Conservation (phyloP, 331 rosid genomes). For the Rosa hybrid region DNA sequence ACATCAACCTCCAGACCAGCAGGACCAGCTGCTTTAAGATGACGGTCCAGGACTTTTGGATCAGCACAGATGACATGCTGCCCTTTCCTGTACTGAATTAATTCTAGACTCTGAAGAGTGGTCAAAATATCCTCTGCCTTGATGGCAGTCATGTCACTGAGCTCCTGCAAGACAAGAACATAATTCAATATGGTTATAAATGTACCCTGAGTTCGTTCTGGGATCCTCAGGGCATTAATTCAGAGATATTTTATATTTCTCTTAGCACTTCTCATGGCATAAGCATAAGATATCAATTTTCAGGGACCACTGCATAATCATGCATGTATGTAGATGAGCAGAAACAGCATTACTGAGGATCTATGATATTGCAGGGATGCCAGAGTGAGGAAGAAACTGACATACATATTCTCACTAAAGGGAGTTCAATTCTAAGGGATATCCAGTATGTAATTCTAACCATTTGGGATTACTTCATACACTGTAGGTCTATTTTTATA, state of each 20-base stretch:
- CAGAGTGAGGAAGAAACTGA: neutral
- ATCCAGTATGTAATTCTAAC: neutral
- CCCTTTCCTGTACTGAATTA: slow-evolving; percentile 96
- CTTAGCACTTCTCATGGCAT: neutral
- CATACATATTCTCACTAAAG: neutral
- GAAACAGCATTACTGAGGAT: neutral
- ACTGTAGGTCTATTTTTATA: neutral
- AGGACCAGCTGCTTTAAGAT: slow-evolving; percentile 95
- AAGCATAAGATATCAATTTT: neutral
- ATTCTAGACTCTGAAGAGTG: slow-evolving; percentile 82
- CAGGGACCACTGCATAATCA: neutral
- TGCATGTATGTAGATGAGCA: neutral
- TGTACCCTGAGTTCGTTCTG: too few species aligned
- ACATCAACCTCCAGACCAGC: slow-evolving; percentile 97
- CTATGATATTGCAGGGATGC: neutral
- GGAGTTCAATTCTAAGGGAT: neutral
- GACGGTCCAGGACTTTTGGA: slow-evolving; percentile 97
- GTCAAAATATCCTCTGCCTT: slow-evolving; percentile 86
- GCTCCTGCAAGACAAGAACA: slow-evolving; percentile 56
- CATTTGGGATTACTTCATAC: neutral
- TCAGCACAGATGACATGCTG: slow-evolving; percentile 98
- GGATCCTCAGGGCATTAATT: neutral
- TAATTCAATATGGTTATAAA: neutral
- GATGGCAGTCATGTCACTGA: slow-evolving; percentile 98
- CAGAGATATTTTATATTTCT: neutral